phyloP scores from a whole-genome alignment of 2,329 filamentous ascomycete species.

The Albifimbria verrucaria region DNA sequence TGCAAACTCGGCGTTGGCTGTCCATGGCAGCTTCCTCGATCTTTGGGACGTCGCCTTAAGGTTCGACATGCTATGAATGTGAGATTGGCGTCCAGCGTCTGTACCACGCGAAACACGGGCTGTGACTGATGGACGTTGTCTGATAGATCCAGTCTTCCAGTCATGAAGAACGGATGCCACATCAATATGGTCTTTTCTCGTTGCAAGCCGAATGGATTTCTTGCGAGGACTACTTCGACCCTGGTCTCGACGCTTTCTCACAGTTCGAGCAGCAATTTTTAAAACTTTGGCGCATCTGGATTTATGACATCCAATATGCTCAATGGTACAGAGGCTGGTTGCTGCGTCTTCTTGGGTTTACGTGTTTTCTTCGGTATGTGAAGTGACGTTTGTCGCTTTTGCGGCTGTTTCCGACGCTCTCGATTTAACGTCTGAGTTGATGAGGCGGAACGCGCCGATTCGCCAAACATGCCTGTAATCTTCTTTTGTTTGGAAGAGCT shows the following conservation, averaged over 20 bases:
- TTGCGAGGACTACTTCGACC: conserved; percentile 52
- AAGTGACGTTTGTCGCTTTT: no score
- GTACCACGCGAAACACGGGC: not conserved
- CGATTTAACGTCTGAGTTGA: no score
- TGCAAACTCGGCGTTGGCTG: no score
- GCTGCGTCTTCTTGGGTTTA: not conserved
- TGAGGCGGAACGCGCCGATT: no score
- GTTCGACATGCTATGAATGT: no score
- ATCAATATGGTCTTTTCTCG: conserved; percentile 58
- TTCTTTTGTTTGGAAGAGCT: conserved; percentile 23
- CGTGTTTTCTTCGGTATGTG: no score
- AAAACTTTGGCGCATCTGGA: conserved; percentile 53
- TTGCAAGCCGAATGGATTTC: conserved; percentile 60
- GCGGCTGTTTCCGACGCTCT: no score
- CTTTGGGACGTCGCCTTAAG: no score
- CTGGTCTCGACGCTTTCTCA: conserved; percentile 40
- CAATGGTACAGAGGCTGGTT: conserved; percentile 39
- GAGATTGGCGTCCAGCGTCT: not conserved
- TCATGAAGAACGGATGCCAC: conserved; percentile 48
- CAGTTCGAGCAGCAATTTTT: conserved; percentile 58
- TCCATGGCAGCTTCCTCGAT: no score
- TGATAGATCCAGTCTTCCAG: conserved; percentile 55
- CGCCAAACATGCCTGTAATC: conserved; percentile 30
- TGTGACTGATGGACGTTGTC: conserved; percentile 34
- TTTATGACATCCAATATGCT: conserved; percentile 61